phyloP scores from a whole-genome alignment of 176 grass and related monocot species.

The Chrysopogon serrulatus region DNA sequence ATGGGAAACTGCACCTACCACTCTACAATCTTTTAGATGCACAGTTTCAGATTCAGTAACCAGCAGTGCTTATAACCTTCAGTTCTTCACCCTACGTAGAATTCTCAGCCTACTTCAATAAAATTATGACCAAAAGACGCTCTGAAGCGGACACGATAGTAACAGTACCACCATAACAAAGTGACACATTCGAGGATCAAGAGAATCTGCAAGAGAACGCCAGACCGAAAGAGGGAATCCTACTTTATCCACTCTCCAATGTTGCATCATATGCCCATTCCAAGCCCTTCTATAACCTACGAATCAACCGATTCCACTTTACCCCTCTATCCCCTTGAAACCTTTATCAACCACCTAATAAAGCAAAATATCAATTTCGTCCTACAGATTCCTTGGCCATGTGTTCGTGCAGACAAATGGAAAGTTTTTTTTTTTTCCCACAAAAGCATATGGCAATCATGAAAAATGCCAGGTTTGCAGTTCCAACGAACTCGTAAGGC shows the following conservation, averaged over 20 bases:
- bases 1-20: not conserved
- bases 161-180: not conserved
- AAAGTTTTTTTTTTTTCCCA: not conserved
- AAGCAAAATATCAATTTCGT: slow-evolving; percentile 26
- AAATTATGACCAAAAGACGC: not conserved
- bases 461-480: not conserved
- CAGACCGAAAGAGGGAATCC: slow-evolving; percentile 12
- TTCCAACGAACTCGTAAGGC: not conserved
- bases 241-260: slow-evolving; percentile 14
- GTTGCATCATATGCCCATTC: slow-evolving; percentile 24
- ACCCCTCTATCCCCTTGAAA: slow-evolving; percentile 29
- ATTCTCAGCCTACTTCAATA: not conserved
- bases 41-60: not conserved
- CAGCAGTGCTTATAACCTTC: not conserved
- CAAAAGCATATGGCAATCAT: not conserved
- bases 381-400: slow-evolving; percentile 50
- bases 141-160: not conserved
- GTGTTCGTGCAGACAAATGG: slow-evolving; percentile 10
- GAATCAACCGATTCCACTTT: slow-evolving; percentile 33
- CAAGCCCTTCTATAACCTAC: slow-evolving; percentile 29
- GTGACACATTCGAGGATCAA: slow-evolving; percentile 16
- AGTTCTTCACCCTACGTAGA: not conserved
- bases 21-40: not conserved
- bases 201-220: slow-evolving; percentile 38
- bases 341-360: slow-evolving; percentile 34